phyloP scores from a whole-genome alignment of 495 filamentous ascomycete species.

The Hapsidospora chrysogenum region DNA sequence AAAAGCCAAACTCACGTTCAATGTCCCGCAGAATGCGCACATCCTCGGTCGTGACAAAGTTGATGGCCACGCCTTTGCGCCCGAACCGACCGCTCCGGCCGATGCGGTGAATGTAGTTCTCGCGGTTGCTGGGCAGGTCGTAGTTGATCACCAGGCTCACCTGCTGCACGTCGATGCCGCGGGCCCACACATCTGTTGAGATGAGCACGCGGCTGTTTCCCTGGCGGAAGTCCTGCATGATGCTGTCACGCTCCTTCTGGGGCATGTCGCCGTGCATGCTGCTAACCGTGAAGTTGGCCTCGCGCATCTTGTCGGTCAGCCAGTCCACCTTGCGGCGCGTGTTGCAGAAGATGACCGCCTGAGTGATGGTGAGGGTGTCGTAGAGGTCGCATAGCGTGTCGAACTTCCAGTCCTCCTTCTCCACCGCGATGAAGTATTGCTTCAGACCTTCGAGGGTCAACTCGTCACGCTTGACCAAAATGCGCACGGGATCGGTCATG shows the following conservation, averaged over 20 bases:
- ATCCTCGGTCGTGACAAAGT: conserved; percentile 98
- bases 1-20: conserved; percentile 39
- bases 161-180: conserved; percentile 99
- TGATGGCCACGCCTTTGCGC: conserved; percentile 99
- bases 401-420: conserved; percentile 99
- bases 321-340: conserved; percentile 99
- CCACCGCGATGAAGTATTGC: conserved; percentile 99
- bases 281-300: conserved; percentile 96
- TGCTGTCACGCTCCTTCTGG: conserved; percentile 89
- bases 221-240: conserved; percentile 99
- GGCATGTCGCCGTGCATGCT: conserved; percentile 99
- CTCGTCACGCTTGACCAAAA: conserved; percentile 98
- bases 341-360: conserved; percentile 99
- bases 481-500: conserved; percentile 98
- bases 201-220: conserved; percentile 96
- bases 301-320: conserved; percentile 97
- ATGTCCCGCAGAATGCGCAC: conserved; percentile 99
- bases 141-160: conserved; percentile 99
- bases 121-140: conserved; percentile 93
- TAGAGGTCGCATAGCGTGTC: conserved; percentile 97
- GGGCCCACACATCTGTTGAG: conserved; percentile 89
- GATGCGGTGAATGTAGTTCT: conserved; percentile 99
- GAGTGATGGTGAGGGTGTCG: conserved; percentile 97
- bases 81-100: conserved; percentile 98
- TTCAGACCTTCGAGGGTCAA: conserved; percentile 98